Conservation (phyloP, 192 early-diverging fungal genomes). For the Entophlyctis luteolus region DNA sequence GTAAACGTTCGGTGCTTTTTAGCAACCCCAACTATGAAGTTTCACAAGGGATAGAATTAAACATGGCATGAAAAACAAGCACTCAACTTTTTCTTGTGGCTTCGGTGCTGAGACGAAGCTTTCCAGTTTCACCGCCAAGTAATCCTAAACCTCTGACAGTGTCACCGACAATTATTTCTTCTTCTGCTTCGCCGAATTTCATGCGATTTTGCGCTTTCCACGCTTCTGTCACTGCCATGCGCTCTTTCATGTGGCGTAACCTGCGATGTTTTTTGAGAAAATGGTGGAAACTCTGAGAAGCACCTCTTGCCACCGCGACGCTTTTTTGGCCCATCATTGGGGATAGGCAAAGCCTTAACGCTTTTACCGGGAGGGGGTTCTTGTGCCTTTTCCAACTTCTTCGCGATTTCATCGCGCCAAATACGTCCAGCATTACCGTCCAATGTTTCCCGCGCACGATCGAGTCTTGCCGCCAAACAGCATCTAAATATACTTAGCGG, state of each 20-base stretch:
- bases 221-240: slow-evolving; percentile 79
- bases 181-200: slow-evolving; percentile 86
- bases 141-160: slow-evolving; percentile 81
- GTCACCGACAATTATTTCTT: slow-evolving; percentile 81
- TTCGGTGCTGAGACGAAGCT: slow-evolving; percentile 74
- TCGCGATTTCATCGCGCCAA: slow-evolving; percentile 76
- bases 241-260: slow-evolving; percentile 77
- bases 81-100: slow-evolving; percentile 64
- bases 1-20: slow-evolving; percentile 28
- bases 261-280: slow-evolving; percentile 24
- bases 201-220: slow-evolving; percentile 86
- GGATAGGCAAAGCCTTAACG: slow-evolving; percentile 86
- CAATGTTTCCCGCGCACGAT: slow-evolving; percentile 60
- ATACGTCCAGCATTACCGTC: slow-evolving; percentile 72
- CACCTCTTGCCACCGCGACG: slow-evolving; percentile 81
- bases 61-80: slow-evolving; percentile 3
- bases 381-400: slow-evolving; percentile 78
- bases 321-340: slow-evolving; percentile 86
- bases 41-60: neutral
- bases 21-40: slow-evolving; percentile 16
- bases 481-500: no score
- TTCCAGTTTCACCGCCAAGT: slow-evolving; percentile 72
- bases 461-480: slow-evolving; percentile 82
- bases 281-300: neutral
- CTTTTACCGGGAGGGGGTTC: slow-evolving; percentile 82